Base-by-base conservation (phyloP, 2,329 filamentous ascomycete genomes). In the Neofusicoccum laricinum region DNA sequence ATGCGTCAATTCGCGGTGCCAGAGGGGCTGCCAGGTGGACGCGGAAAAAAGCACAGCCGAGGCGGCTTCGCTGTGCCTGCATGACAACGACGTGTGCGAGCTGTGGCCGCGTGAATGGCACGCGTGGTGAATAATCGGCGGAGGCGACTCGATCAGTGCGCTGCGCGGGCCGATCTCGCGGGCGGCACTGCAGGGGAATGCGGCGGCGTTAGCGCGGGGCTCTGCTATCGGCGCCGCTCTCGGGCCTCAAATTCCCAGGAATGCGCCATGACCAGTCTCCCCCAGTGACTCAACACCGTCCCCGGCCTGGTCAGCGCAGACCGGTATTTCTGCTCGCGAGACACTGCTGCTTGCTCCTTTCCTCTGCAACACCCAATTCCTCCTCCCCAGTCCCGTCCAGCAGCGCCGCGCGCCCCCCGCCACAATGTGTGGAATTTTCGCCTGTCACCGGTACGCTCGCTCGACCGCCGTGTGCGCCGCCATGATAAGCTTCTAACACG, bases 381-480 rank as follows among this genome's bases (percentile, higher is more conserved):
- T 48, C 59, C 43, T 55, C 41, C 25, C 7, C 25, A 7, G 30
- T 49, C 21, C 38, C 25, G 30, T 25, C 40, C 61, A 21, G 41
- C 55, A 34, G 41, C 30, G 25, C n/a, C 32, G 41, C 25, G 55
- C 53, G 46, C 65, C 57, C 65, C 61, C 21, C 61, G 59, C 75
- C 84, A 90, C 78, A 73, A 97, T 97, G 93, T 97, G 93, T 89
- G 93, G 93, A 80, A 96, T 97, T 76, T 97, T 97, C 80, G 93
- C 92, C 73, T 97, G 93, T 82, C 92, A 97, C 81, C 84, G 86
- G 93, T 96, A 77, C 66, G 75, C 66, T 67, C 58, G 61, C 21
- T 55, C 65, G 25, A 68, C 65, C 53, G 51, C 62, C 67, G 63
- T 66, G 66, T 63, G 71, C 72, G 72, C 67, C 68, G 66, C 65